Percentiles rank a stretch among this genome's conserved stretches.
These are phyloP conservation scores for Neoscytalidium dimidiatum DNA, from an alignment of 2,329 filamentous ascomycete species.

Conservation along the genomic window DNA sequence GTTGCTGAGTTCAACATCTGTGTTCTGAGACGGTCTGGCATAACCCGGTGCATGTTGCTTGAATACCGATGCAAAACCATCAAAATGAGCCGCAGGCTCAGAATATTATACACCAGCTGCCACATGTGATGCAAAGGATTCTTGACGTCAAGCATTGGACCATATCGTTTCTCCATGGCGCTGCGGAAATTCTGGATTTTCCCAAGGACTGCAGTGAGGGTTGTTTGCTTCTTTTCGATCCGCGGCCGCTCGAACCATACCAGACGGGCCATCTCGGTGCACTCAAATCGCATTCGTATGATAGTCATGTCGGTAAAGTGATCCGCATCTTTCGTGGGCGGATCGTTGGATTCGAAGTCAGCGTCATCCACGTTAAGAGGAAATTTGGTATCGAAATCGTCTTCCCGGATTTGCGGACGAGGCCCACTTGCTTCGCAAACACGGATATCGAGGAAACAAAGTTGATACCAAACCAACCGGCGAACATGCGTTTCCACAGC, in stretches of 20 bases:
- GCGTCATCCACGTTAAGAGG: conserved; percentile 71
- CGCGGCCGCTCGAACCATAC: conserved; percentile 70
- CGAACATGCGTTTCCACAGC: conserved; percentile 71
- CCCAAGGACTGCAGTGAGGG: conserved; percentile 63
- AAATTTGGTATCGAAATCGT: conserved; percentile 74
- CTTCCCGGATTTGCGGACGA: conserved; percentile 67
- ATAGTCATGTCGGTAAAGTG: conserved; percentile 70
- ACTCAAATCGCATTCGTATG: conserved; percentile 69
- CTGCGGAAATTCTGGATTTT: conserved; percentile 70
- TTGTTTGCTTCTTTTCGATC: conserved; percentile 62
- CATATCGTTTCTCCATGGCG: conserved; percentile 66
- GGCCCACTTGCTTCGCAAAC: conserved; percentile 76
- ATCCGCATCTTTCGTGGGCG: conserved; percentile 49
- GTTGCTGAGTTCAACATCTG: conserved; percentile 65
- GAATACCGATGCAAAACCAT: conserved; percentile 71
- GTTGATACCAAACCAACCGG: conserved; percentile 73
- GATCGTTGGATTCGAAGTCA: conserved; percentile 53
- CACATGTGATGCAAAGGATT: conserved; percentile 65
- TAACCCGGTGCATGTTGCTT: conserved; percentile 44
- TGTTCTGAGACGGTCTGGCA: conserved; percentile 65
- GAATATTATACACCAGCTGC: conserved; percentile 64
- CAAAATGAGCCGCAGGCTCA: conserved; percentile 64
- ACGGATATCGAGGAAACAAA: conserved; percentile 74
- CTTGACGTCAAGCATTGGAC: conserved; percentile 60
- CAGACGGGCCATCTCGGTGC: conserved; percentile 70